Evolutionary conservation across 306 rosid species (phyloP).

Genomic region (Carpinus viminea): DNA sequence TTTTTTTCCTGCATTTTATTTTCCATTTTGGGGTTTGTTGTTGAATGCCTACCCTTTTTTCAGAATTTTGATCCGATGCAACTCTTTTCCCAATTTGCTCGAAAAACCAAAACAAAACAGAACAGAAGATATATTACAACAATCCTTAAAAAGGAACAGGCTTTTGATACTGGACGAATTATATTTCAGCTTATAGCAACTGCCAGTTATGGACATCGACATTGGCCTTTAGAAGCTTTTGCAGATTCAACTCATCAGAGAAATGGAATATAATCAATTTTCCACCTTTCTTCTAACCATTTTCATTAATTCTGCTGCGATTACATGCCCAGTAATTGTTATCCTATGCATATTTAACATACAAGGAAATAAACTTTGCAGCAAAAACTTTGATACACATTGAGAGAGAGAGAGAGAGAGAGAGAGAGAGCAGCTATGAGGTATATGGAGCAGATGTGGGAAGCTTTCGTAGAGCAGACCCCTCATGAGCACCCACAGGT

Average conservation of each 20-base stretch:
- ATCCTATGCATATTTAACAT: slow-evolving; percentile 56
- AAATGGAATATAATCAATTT: slow-evolving; percentile 42
- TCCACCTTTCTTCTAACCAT: slow-evolving; percentile 29
- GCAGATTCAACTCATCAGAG: slow-evolving; percentile 16
- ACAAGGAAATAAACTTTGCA: slow-evolving; percentile 50
- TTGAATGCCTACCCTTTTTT: no score
- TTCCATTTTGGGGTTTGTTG: no score
- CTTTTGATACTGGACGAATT: no score
- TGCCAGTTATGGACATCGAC: no score
- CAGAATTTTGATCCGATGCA: no score
- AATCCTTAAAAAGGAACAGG: no score
- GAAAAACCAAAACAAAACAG: no score
- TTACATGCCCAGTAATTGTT: slow-evolving; percentile 49
- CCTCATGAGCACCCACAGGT: slow-evolving; percentile 44
- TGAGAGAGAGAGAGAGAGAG: slow-evolving; percentile 19
- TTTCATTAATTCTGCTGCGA: slow-evolving; percentile 49
- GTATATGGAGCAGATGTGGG: slow-evolving; percentile 45
- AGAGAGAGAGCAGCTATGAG: slow-evolving; percentile 34
- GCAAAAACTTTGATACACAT: slow-evolving; percentile 48
- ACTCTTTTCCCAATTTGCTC: no score
- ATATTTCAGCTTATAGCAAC: no score
- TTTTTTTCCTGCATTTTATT: no score
- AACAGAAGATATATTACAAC: no score
- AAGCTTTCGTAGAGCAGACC: slow-evolving; percentile 53
- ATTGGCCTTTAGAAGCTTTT: background rate